Evolutionary conservation across 2,329 filamentous ascomycete genomes (phyloP).

Genomic region (Neonectria coccinea): DNA sequence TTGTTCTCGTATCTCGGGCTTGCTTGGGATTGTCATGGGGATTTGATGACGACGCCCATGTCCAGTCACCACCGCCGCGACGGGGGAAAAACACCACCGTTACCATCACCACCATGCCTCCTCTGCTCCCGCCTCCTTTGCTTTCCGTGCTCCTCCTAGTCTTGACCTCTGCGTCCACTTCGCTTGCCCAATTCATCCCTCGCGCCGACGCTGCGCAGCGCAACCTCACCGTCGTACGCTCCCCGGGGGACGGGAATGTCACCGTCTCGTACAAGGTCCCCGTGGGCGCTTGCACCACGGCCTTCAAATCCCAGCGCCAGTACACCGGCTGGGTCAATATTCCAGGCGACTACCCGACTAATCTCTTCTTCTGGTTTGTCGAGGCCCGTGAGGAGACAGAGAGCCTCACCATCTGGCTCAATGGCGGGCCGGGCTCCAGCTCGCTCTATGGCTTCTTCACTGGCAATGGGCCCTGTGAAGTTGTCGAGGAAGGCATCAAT

Average conservation of each 20-base stretch:
- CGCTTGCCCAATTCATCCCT: constrained; percentile 51
- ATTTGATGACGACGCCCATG: constrained; percentile 41
- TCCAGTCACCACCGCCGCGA: constrained; percentile 30
- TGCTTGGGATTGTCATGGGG: constrained; percentile 11
- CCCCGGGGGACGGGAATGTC: constrained; percentile 72
- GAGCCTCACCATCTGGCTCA: constrained; percentile 70
- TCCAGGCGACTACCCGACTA: constrained; percentile 65
- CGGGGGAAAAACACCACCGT: constrained; percentile 18
- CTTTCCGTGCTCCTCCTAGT: constrained; percentile 32
- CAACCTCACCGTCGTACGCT: constrained; percentile 68
- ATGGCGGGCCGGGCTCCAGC: constrained; percentile 74
- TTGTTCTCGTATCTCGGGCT: not conserved
- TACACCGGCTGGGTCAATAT: constrained; percentile 77
- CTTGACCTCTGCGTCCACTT: constrained; percentile 31
- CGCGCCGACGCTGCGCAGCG: constrained; percentile 44
- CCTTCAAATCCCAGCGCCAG: constrained; percentile 73
- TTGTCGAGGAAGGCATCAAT: constrained; percentile 60
- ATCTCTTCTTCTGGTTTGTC: constrained; percentile 65
- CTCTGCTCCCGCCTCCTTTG: constrained; percentile 24
- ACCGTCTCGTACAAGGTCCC: constrained; percentile 75
- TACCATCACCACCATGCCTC: constrained; percentile 27
- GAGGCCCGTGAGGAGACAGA: constrained; percentile 58
- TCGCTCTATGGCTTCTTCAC: constrained; percentile 74
- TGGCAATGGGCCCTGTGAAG: constrained; percentile 67
- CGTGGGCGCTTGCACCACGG: constrained; percentile 72